Base-by-base conservation (phyloP, 2,329 filamentous ascomycete genomes). In the Calonectria pseudoreteaudii region DNA sequence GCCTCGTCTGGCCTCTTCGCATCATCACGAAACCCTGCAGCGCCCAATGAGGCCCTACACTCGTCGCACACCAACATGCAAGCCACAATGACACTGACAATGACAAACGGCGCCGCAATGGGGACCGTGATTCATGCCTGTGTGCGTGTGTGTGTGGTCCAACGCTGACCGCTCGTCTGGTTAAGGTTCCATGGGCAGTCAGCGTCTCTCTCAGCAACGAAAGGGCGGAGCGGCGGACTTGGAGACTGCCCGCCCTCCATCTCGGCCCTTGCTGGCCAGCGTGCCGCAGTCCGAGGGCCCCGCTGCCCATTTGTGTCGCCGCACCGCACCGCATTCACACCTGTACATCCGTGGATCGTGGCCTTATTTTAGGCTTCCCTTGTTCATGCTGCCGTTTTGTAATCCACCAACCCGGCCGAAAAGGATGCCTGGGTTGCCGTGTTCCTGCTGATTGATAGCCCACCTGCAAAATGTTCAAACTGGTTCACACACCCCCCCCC, bases 91-190 rank as follows among this genome's bases (percentile, higher is more conserved):
- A 38, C 58, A 65, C 68, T 60, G 58, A 60, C 34, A 47, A 49
- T 49, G 65, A 56, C 65, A 67, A 62, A 60, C 56, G 8, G 18
- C n/a, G 34, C n/a, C n/a, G 56, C 26, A 34, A 14, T 60, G 56
- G 56, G 31, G 56, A 60, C n/a, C 56, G 56, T 60, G 56, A 66
- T 47, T 56, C 68, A 71, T 66, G n/a, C 65, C 49, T 26, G n/a
- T n/a, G n/a, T n/a, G n/a, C n/a, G n/a, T 44, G 50, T 30, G 38
- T 38, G 23, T 31, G 36, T 70, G 58, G 28, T 50, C 62, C 28
- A 49, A 47, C 68, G 70, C 70, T 71, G 70, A 73, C 71, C 71
- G 71, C 71, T 69, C 56, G 68, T 70, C 68, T 70, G 36, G 68
- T 70, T 70, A 65, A 65, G 68, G 60, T 73, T 73, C 50, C 47